phyloP scores from a whole-genome alignment of 768 basidiomycete genomes.

The Russula sp. region DNA sequence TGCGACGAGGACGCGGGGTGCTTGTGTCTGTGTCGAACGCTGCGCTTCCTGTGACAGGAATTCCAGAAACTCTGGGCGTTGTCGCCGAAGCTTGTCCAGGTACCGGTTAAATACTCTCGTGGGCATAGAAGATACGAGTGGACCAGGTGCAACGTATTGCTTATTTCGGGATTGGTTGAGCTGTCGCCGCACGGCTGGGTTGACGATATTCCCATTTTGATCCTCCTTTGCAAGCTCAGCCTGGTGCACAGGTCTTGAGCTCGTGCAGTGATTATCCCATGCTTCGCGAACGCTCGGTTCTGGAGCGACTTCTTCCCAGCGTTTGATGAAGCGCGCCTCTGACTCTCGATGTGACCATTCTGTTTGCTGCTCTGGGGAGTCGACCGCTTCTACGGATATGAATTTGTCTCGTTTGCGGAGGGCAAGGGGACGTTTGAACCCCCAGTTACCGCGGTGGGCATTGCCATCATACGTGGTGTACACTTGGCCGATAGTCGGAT shows the following conservation, averaged over 20 bases:
- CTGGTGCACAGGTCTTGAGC: conserved; percentile 14
- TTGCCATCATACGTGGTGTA: conserved; percentile 70
- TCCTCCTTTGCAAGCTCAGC: conserved; percentile 22
- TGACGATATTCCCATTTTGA: conserved; percentile 4
- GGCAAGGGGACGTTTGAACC: conserved; percentile 78
- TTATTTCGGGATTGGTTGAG: conserved; percentile 3
- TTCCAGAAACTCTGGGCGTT: conserved; percentile 54
- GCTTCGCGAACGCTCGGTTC: conserved; percentile 37
- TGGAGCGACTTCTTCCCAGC: conserved; percentile 61
- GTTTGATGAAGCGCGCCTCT: conserved; percentile 64
- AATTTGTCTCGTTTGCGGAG: conserved; percentile 60
- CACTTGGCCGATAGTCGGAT: conserved; percentile 72
- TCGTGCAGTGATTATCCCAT: conserved; percentile 40
- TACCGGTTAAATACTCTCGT: conserved; percentile 56
- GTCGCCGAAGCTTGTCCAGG: conserved; percentile 53
- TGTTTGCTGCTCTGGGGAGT: conserved; percentile 70
- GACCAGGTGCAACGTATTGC: conserved; percentile 36
- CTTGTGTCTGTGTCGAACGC: conserved; percentile 13
- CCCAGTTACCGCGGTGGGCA: conserved; percentile 77
- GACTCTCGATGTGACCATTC: conserved; percentile 70
- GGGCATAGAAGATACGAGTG: conserved; percentile 62
- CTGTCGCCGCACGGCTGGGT: conserved; percentile 11
- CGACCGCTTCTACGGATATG: conserved; percentile 65
- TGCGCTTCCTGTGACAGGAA: conserved; percentile 40
- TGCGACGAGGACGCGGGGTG: conserved; percentile 12